These are phyloP conservation scores for Jackrogersella multiformis DNA, from an alignment of 495 filamentous ascomycete species.

Conservation along the genomic window DNA sequence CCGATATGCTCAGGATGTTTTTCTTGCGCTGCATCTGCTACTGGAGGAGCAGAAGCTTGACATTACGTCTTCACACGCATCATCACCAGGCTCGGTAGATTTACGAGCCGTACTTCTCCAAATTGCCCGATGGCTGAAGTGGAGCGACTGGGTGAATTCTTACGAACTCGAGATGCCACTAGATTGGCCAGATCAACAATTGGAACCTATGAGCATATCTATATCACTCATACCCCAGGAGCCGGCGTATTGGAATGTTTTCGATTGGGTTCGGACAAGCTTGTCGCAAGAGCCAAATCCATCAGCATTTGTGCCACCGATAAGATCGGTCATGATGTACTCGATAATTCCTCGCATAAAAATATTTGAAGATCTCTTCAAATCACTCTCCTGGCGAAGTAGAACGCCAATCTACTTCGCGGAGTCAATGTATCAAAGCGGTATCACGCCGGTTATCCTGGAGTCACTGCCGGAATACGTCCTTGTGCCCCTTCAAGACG, in stretches of 20 bases:
- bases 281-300: slow-evolving; percentile 49
- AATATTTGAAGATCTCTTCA: slow-evolving; percentile 69
- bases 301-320: slow-evolving; percentile 38
- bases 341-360: slow-evolving; percentile 65
- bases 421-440: slow-evolving; percentile 68
- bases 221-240: slow-evolving; percentile 53
- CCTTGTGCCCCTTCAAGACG: slow-evolving; percentile 78
- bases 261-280: slow-evolving; percentile 72
- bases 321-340: slow-evolving; percentile 53
- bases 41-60: slow-evolving; percentile 90
- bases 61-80: slow-evolving; percentile 65
- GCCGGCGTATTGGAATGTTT: slow-evolving; percentile 67
- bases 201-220: slow-evolving; percentile 42
- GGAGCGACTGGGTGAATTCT: slow-evolving; percentile 74
- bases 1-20: slow-evolving; percentile 69
- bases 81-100: slow-evolving; percentile 60
- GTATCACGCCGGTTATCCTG: slow-evolving; percentile 65
- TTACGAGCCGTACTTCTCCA: slow-evolving; percentile 80
- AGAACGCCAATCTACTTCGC: slow-evolving; percentile 58
- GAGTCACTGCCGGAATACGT: slow-evolving; percentile 88
- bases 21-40: slow-evolving; percentile 83
- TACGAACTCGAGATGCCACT: slow-evolving; percentile 68
- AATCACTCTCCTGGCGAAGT: slow-evolving; percentile 47
- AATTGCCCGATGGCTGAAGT: slow-evolving; percentile 84
- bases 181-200: slow-evolving; percentile 60